phyloP scores from a whole-genome alignment of 106 monocot genomes.

The Agapanthus africanus region DNA sequence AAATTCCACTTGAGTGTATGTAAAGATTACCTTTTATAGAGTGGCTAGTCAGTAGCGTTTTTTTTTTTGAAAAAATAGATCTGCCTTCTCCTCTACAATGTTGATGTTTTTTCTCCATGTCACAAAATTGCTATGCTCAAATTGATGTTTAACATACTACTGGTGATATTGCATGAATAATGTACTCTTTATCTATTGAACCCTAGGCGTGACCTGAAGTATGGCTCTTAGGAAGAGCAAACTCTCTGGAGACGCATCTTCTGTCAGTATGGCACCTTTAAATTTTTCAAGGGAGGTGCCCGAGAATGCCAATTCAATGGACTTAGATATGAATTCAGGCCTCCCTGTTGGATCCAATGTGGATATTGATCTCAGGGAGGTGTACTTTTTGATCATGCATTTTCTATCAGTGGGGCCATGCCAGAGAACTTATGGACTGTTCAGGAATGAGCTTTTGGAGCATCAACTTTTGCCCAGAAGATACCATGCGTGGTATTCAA shows the following conservation, averaged over 20 bases:
- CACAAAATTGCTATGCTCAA: background rate
- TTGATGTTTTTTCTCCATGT: background rate
- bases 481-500: conserved; percentile 96
- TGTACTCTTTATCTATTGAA: background rate
- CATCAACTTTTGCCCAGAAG: conserved; percentile 90
- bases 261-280: conserved; percentile 40
- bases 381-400: conserved; percentile 96
- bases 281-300: conserved; percentile 47
- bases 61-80: background rate
- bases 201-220: conserved; percentile 14
- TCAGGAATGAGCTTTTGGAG: conserved; percentile 86
- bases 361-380: conserved; percentile 80
- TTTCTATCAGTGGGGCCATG: conserved; percentile 82
- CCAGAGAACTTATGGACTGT: conserved; percentile 56
- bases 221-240: conserved; percentile 56
- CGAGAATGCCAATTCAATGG: conserved; percentile 29
- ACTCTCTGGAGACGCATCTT: conserved; percentile 23
- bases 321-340: conserved; percentile 31
- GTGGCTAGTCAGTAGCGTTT: background rate
- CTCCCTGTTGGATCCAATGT: conserved; percentile 37
- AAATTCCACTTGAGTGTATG: no score
- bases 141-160: background rate
- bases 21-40: background rate
- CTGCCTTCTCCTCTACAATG: background rate
- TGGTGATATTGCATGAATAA: background rate